Base-by-base conservation (phyloP, 164 flowering plant species). In the Liquidambar formosana region DNA sequence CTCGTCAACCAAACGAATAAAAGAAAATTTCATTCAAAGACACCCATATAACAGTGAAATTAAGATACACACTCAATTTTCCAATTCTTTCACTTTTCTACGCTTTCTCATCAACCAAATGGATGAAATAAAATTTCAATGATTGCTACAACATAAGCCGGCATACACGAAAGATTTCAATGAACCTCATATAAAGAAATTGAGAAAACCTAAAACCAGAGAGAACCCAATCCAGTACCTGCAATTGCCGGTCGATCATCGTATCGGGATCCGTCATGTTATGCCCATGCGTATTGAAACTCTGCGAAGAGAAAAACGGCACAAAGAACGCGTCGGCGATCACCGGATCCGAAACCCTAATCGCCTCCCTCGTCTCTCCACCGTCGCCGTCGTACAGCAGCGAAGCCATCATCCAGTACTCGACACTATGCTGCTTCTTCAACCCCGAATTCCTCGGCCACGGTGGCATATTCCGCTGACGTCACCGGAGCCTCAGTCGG, bases 321-420 rank as follows among this genome's bases (percentile, higher is more conserved):
- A 95, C 93, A 52, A 85, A 96, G 80, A 96, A 96, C 61, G 73
- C 90, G 16, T 93, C 94, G 28, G 99, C 99, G 19, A 18, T 23
- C 9, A 80, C 90, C 63, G 97, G 96, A 85, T 92, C 96, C 66
- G 5, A 68, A 70, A 95, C 99, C 89, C 97, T 83, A 68, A 87
- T 84, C 4, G 86, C 96, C 79, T 87, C 93, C 49, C 71, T 79
- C 73, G 51, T 52, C 57, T 67, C 85, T 1, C 23, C 73, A 0
- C 57, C 83, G 5, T 57, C 80, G 2, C 73, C 79, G 21, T 75
- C 77, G 14, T 68, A 69, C 21, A 91, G 51, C 57, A 91, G 78
- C 63, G 91, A 95, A 1, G 89, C 93, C 97, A 91, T 86, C 82
- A 95, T 78, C 99, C 99, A 95, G 60, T 91, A 93, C 90, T 95